Base-by-base conservation (phyloP, 176 grass and related monocot genomes). In the Ensete ventricosum region DNA sequence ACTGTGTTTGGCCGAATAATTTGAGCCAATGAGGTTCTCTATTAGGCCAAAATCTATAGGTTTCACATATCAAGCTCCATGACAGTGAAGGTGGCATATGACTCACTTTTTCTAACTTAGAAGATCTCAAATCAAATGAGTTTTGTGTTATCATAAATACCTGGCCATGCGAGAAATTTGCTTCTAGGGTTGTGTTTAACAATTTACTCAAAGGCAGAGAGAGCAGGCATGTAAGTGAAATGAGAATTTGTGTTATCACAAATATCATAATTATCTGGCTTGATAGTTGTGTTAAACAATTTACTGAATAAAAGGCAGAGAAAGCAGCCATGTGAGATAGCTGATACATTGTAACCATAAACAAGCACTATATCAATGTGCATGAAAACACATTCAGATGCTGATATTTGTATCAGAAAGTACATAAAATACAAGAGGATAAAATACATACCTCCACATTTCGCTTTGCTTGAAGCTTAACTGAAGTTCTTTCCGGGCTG, bases 401-500 rank as follows among this genome's bases (percentile, higher is more conserved):
- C 26, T 13, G 64, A 43, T 67, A 29, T 67, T 23, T 69, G 34
- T 43, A 3, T 50, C 20, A 69, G 49, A 69, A 69, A 23, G 29
- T 16, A 50, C 14, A 48, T 17, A n/a, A 10, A 19, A 12, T 19
- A 69, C 34, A 17, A 69, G 10, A 69, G 2, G 11, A 12, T 48
- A 19, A 9, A 16, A 50, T 48, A 69, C 20, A 76, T 84, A 99
- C 90, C 95, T 91, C 79, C 55, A 79, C 82, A 21, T 94, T 85
- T 79, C 23, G 72, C 7, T 91, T 91, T 67, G 84, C 67, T 80
- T 84, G 48, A 53, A 99, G 82, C 67, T 79, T 75, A 71, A 94
- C 70, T 26, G 59, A 71, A 57, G 79, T 62, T 81, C 87, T 72
- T 21, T 84, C 88, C 66, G 85, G 64, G 49, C 52, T 89, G 53